Evolutionary conservation across 192 early-diverging fungal genomes (phyloP), one percentile per base, ranked within the genome.

Genomic region (Backusella tarrabulga): DNA sequence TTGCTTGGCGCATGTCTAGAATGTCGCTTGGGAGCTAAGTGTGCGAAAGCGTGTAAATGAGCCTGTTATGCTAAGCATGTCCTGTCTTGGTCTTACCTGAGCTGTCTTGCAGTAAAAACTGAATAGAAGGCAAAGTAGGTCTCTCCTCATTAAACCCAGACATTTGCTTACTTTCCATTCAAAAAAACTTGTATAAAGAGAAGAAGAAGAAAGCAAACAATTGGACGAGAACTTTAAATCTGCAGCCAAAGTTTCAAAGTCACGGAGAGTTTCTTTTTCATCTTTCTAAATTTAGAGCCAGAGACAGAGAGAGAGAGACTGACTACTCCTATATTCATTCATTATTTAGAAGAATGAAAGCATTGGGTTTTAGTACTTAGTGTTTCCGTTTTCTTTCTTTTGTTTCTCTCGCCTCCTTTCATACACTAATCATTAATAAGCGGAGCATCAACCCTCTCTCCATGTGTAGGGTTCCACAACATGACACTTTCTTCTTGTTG

Each of bases 51-150:
- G 44, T 54, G 44, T 73, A 32, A 60, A 54, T 38, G 21, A 32
- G 38, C 38, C 38, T 40, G 38, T 9, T 40, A 40, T 40, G 38
- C 9, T 40, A 35, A 26, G 36, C n/a, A 32, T 23, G 44, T 56
- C 8, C 38, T 38, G 34, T 8, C n/a, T 46, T 46, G 7, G 7
- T 73, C 26, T 26, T 74, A 41, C 34, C 35, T n/a, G 73, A 36
- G 17, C 8, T 56, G 15, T 68, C 66, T 46, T 75, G 66, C 19
- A 75, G 34, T 36, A 75, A n/a, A 34, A 50, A 67, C 29, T 75
- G 60, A 34, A 75, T 75, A 9, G 66, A 75, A 36, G 66, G 66
- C 26, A 68, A 34, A 67, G 15, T 50, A 14, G 42, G 66, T 68
- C 34, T 68, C n/a, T 75, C 38, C 40, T 21, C 36, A 68, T 36